Conservation (phyloP, 2,329 filamentous ascomycete species). For the Alternaria ventricosa region DNA sequence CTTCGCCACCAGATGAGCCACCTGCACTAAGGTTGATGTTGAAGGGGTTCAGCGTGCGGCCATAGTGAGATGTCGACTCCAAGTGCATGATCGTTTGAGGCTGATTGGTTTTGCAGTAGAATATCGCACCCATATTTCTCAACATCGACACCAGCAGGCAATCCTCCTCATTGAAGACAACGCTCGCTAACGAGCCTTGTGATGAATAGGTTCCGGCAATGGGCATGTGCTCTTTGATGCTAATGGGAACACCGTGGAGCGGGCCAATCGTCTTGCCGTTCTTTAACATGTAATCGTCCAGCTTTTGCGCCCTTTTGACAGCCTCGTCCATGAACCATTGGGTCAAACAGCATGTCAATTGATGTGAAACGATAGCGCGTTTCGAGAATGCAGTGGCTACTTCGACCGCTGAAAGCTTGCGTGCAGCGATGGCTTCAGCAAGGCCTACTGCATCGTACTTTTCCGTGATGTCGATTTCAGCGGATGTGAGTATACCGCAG, state of each 20-base stretch:
- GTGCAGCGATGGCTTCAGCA: slow-evolving; percentile 48
- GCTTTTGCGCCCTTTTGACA: slow-evolving; percentile 21
- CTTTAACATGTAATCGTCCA: slow-evolving; percentile 54
- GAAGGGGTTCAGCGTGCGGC: slow-evolving; percentile 52
- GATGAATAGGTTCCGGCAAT: slow-evolving; percentile 62
- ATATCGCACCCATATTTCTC: slow-evolving; percentile 59
- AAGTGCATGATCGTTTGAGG: slow-evolving; percentile 60
- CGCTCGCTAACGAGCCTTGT: slow-evolving; percentile 58
- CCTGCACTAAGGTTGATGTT: slow-evolving; percentile 55
- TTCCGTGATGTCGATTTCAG: slow-evolving; percentile 60
- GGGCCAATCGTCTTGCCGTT: slow-evolving; percentile 32
- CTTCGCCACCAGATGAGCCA: slow-evolving; percentile 51
- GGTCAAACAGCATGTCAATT: slow-evolving; percentile 24
- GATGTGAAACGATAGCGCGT: slow-evolving; percentile 27
- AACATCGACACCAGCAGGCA: slow-evolving; percentile 62
- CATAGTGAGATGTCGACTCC: slow-evolving; percentile 63
- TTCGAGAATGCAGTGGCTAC: slow-evolving; percentile 42
- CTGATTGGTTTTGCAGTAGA: slow-evolving; percentile 60
- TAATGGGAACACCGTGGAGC: slow-evolving; percentile 60
- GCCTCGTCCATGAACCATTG: slow-evolving; percentile 32
- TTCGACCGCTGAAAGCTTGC: slow-evolving; percentile 48
- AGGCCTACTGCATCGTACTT: slow-evolving; percentile 54
- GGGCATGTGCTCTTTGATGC: slow-evolving; percentile 59
- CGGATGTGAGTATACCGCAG: slow-evolving; percentile 54
- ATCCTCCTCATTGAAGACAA: slow-evolving; percentile 57